Conservation (phyloP, 163 green algal species). For the Picocystis sp. region DNA sequence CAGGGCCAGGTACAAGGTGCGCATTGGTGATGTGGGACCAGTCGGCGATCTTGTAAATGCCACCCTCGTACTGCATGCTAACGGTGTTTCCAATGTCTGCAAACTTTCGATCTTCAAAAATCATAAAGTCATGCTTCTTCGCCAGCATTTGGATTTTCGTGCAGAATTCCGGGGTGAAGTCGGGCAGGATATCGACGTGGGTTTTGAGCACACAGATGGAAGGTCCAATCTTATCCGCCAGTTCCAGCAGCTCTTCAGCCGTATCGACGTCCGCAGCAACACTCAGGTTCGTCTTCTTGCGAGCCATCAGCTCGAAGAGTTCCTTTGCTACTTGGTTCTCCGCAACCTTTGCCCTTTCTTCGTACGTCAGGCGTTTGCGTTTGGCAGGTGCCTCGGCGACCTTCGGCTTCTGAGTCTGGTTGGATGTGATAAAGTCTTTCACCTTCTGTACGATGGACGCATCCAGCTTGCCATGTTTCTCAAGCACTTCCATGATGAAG, state of each 20-base stretch:
- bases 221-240: slow-evolving; percentile 74
- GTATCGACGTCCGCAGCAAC: slow-evolving; percentile 88
- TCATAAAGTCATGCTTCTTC: slow-evolving; percentile 90
- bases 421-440: slow-evolving; percentile 72
- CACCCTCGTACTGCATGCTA: slow-evolving; percentile 58
- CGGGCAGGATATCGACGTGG: slow-evolving; percentile 86
- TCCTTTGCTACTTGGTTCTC: slow-evolving; percentile 50
- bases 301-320: slow-evolving; percentile 83
- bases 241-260: slow-evolving; percentile 59
- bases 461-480: slow-evolving; percentile 44
- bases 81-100: slow-evolving; percentile 99
- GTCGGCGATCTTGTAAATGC: slow-evolving; percentile 94
- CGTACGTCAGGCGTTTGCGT: slow-evolving; percentile 49
- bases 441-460: slow-evolving; percentile 48
- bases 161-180: slow-evolving; percentile 30
- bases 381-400: slow-evolving; percentile 4
- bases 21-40: slow-evolving; percentile 97
- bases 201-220: slow-evolving; percentile 97
- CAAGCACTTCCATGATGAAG: slow-evolving; percentile 62
- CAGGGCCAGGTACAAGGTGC: slow-evolving; percentile 83
- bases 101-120: slow-evolving; percentile 99
- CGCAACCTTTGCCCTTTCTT: slow-evolving; percentile 45
- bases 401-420: slow-evolving; percentile 53
- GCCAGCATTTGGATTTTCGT: slow-evolving; percentile 52
- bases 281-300: slow-evolving; percentile 89